A percentile compares a stretch with the other conserved stretches of the same genome.
These are phyloP conservation scores for Chionographis japonica DNA, from an alignment of 106 monocot species.

Conservation along the genomic window DNA sequence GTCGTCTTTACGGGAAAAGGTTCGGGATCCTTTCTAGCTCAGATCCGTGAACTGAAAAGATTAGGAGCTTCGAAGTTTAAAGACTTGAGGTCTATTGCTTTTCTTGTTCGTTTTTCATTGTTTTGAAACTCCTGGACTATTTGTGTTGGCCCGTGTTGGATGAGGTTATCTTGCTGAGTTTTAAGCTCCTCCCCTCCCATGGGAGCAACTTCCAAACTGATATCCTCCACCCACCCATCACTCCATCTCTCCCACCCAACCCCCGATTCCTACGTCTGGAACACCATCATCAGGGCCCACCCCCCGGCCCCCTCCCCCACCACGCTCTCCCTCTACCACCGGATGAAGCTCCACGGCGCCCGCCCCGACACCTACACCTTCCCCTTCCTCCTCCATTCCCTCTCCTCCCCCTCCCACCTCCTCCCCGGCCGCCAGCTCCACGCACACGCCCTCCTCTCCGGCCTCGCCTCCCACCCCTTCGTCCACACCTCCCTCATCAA, in stretches of 20 bases:
- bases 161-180: too few species aligned
- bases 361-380: constrained; percentile 29
- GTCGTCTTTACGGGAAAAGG: too few species aligned
- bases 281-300: constrained; percentile 11
- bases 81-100: too few species aligned
- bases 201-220: constrained; percentile 1
- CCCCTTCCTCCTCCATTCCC: constrained; percentile 19
- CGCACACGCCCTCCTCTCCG: constrained; percentile 14
- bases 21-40: too few species aligned
- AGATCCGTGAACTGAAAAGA: too few species aligned
- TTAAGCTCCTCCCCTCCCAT: too few species aligned
- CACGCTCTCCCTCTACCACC: constrained; percentile 15
- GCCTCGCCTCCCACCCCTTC: constrained; percentile 10
- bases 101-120: too few species aligned
- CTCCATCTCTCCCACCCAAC: constrained; percentile 28
- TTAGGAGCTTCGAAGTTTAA: too few species aligned
- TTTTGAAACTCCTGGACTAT: too few species aligned
- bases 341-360: constrained; percentile 18
- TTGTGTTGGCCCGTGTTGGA: too few species aligned
- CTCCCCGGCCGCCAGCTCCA: not conserved
- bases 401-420: constrained; percentile 2
- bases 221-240: constrained; percentile 11
- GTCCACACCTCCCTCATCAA: constrained; percentile 23
- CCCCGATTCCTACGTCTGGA: constrained; percentile 18
- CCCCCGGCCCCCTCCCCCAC: not conserved